A percentile compares a stretch with the other conserved stretches of the same genome.
phyloP scores from a whole-genome alignment of 176 grass and related monocot genomes.

The Tillandsia fasciculata region DNA sequence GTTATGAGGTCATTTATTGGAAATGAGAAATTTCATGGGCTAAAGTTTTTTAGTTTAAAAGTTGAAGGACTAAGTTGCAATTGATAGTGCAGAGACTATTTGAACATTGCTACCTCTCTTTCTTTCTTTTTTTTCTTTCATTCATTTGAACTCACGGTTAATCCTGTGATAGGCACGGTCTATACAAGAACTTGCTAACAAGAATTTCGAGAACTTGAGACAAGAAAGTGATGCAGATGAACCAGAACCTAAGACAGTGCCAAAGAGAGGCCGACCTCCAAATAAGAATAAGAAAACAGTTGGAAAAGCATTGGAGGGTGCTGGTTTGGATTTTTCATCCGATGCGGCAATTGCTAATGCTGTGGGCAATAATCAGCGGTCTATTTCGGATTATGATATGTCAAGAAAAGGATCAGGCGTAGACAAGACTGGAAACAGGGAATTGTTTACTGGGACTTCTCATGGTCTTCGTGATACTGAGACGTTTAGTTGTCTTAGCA shows the following conservation, averaged over 20 bases:
- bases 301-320: constrained; percentile 6
- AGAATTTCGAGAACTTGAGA: constrained; percentile 30
- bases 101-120: not conserved
- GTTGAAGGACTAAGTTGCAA: too few relatives aligned
- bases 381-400: constrained; percentile 14
- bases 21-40: too few relatives aligned
- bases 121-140: not conserved
- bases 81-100: too few relatives aligned
- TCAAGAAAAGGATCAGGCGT: not conserved
- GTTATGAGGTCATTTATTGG: too few relatives aligned
- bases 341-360: constrained; percentile 23
- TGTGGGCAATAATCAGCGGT: not conserved
- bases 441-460: constrained; percentile 1
- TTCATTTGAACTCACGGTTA: not conserved
- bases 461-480: constrained; percentile 7
- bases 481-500: constrained; percentile 17
- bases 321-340: constrained; percentile 16
- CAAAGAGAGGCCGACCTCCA: constrained; percentile 24
- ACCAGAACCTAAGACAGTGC: constrained; percentile 18
- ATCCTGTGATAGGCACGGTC: constrained; percentile 24
- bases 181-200: constrained; percentile 30
- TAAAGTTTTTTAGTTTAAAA: not conserved
- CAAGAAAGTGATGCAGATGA: constrained; percentile 18
- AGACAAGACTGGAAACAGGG: not conserved
- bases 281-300: constrained; percentile 29